Conservation (phyloP, 345 rosid species). For the Eucalyptus cloeziana region DNA sequence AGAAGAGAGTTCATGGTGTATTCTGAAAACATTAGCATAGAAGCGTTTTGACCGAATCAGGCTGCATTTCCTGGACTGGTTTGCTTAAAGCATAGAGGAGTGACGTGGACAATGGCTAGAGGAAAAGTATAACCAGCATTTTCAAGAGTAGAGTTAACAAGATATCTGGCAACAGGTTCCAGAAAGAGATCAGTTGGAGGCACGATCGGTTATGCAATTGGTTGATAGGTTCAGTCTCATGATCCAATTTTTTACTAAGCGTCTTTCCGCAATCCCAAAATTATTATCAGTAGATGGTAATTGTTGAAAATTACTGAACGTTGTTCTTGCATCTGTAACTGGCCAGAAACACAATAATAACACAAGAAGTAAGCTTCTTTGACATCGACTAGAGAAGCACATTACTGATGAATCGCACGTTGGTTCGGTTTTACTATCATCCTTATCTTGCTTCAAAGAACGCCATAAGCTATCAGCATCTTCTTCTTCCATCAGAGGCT, state of each 20-base stretch:
- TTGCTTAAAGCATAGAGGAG: background rate
- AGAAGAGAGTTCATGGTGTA: background rate
- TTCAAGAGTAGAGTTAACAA: background rate
- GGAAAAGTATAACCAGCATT: background rate
- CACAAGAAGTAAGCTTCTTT: background rate
- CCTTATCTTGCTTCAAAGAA: constrained; percentile 32
- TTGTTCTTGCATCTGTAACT: background rate
- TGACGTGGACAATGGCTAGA: background rate
- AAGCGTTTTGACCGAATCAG: background rate
- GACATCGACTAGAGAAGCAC: background rate
- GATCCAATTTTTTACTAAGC: background rate
- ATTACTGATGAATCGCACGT: constrained; percentile 54
- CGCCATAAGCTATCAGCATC: constrained; percentile 49
- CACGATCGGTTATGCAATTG: background rate
- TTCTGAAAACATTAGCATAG: background rate
- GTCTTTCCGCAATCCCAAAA: background rate
- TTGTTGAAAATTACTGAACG: background rate
- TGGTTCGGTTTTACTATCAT: constrained; percentile 29
- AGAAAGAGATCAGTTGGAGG: background rate
- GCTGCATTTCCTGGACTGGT: background rate
- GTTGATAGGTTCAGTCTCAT: background rate
- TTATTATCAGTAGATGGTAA: background rate
- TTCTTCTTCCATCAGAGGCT: constrained; percentile 28
- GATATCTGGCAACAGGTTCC: background rate
- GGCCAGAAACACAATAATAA: background rate